phyloP scores from a whole-genome alignment of 2,329 filamentous ascomycete genomes.

The Davidsoniella virescens region DNA sequence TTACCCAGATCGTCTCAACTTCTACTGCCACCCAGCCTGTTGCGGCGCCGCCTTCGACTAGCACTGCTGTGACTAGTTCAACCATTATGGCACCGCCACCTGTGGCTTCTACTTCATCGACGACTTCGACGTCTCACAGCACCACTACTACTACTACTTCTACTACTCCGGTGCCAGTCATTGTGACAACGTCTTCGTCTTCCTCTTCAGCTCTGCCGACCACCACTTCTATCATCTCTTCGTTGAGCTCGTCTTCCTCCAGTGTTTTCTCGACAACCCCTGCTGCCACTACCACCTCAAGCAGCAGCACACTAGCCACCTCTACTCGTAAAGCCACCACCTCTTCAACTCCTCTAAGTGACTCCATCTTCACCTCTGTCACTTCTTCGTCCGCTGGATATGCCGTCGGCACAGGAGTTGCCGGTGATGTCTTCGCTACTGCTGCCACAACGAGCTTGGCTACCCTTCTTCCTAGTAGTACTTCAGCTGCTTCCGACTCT shows the following conservation, averaged over 20 bases:
- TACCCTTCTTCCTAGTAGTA: neutral
- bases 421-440: neutral
- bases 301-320: slow-evolving; percentile 4
- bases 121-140: neutral
- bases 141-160: neutral
- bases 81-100: neutral
- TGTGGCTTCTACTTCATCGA: neutral
- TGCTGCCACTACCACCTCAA: neutral
- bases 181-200: neutral
- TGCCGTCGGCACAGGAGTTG: neutral
- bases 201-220: neutral
- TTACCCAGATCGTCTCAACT: neutral
- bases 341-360: slow-evolving; percentile 1
- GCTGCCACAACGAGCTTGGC: neutral
- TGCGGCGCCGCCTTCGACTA: neutral
- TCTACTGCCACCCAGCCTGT: neutral
- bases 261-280: neutral
- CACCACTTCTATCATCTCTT: neutral
- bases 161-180: neutral
- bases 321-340: slow-evolving; percentile 1
- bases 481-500: neutral
- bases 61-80: neutral
- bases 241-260: neutral
- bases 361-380: slow-evolving; percentile 4
- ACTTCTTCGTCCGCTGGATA: neutral